Evolutionary conservation across 768 basidiomycete species (phyloP).

Genomic region (Nidularia pulvinata): DNA sequence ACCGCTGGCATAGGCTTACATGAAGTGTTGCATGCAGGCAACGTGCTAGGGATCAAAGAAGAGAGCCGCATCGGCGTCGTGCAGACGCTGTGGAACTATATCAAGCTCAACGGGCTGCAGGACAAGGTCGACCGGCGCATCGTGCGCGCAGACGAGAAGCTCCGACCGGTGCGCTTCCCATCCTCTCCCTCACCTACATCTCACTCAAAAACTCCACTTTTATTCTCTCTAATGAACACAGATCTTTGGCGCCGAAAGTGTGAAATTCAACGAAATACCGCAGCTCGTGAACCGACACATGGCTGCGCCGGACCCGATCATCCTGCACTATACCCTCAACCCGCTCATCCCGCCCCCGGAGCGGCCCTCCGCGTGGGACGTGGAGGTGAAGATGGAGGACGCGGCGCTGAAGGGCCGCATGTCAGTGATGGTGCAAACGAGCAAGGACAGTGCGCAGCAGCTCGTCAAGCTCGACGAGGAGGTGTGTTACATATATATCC

Average conservation of each 20-base stretch:
- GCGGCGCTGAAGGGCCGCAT: conserved; percentile 70
- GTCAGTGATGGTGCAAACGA: conserved; percentile 66
- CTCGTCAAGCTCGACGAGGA: conserved; percentile 85
- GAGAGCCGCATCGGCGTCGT: conserved; percentile 82
- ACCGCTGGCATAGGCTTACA: no score
- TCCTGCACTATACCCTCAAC: conserved; percentile 77
- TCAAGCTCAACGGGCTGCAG: conserved; percentile 82
- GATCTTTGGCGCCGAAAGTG: conserved; percentile 72
- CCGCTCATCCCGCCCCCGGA: conserved; percentile 65
- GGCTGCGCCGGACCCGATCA: conserved; percentile 73
- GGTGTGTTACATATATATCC: conserved; percentile 50
- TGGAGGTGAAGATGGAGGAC: conserved; percentile 90
- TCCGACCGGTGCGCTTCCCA: conserved; percentile 64
- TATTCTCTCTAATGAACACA: conserved; percentile 22
- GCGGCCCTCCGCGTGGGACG: conserved; percentile 78
- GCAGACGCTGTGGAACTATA: conserved; percentile 89
- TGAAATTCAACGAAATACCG: conserved; percentile 80
- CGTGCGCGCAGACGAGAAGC: conserved; percentile 67
- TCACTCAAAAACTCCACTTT: no score
- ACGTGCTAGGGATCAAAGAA: conserved; percentile 78
- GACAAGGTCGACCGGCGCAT: conserved; percentile 78
- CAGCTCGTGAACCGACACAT: conserved; percentile 86
- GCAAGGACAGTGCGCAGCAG: conserved; percentile 68
- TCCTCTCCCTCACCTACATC: no score
- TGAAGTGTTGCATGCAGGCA: conserved; percentile 31